Conservation (phyloP, 1,139 yeast genomes). For the Lodderomyces beijingensis region DNA sequence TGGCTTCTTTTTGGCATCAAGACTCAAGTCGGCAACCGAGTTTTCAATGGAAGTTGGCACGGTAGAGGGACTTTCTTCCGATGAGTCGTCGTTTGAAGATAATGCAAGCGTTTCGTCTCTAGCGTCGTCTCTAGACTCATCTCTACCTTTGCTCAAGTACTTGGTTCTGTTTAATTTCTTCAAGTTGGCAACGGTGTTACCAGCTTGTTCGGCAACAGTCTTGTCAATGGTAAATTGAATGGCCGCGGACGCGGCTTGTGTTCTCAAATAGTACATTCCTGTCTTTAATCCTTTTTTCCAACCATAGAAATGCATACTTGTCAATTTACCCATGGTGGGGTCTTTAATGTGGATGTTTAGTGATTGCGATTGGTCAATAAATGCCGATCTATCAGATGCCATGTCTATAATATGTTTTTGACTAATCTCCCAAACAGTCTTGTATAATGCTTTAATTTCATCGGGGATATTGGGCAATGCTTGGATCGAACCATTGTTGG, state of each 20-base stretch:
- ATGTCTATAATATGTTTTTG: constrained; percentile 54
- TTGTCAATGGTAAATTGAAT: constrained; percentile 57
- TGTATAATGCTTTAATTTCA: constrained; percentile 48
- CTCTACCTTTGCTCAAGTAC: constrained; percentile 32
- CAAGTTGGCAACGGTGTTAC: constrained; percentile 47
- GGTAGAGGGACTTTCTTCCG: constrained; percentile 34
- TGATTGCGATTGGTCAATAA: constrained; percentile 58
- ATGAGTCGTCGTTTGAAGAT: constrained; percentile 26
- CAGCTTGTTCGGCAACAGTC: constrained; percentile 38
- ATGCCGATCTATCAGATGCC: constrained; percentile 61
- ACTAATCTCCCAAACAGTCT: constrained; percentile 60
- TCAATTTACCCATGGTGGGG: constrained; percentile 56
- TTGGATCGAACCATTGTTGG: constrained; percentile 55
- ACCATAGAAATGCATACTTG: constrained; percentile 58
- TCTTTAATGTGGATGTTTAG: constrained; percentile 52
- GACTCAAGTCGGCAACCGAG: constrained; percentile 43
- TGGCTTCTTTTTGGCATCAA: constrained; percentile 19
- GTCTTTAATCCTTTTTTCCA: constrained; percentile 64
- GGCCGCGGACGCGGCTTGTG: constrained; percentile 61
- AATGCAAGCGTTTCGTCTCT: neutral
- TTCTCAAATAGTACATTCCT: constrained; percentile 60
- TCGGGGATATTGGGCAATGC: constrained; percentile 47
- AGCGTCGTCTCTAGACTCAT: constrained; percentile 13
- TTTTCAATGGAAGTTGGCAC: constrained; percentile 48
- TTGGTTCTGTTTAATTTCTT: constrained; percentile 53